These are phyloP conservation scores for Botrytis deweyae DNA, from an alignment of 2,329 filamentous ascomycete genomes.

Conservation along the genomic window DNA sequence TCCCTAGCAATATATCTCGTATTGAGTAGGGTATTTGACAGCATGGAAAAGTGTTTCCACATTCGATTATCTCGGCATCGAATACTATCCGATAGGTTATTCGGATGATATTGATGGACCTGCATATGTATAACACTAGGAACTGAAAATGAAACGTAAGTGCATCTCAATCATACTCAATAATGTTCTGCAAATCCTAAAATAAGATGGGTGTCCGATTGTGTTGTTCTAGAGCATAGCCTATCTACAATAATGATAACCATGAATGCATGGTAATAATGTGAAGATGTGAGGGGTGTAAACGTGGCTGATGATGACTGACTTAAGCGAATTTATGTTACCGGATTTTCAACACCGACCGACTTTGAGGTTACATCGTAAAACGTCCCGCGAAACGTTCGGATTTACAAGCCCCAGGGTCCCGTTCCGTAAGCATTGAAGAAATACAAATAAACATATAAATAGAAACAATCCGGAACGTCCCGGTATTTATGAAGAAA, in stretches of 20 bases:
- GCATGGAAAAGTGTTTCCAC: not conserved
- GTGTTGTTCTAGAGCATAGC: not conserved
- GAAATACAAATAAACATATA: not conserved
- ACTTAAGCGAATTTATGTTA: slow-evolving; percentile 14
- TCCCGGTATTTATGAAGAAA: not conserved
- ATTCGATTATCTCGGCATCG: not conserved
- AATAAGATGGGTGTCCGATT: not conserved
- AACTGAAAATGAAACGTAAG: slow-evolving; percentile 14
- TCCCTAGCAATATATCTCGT: slow-evolving; percentile 5
- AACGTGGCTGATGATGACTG: slow-evolving; percentile 2
- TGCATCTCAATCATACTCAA: slow-evolving; percentile 12
- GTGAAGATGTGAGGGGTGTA: not conserved
- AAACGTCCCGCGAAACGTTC: not conserved
- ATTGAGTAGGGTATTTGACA: not conserved
- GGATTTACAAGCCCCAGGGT: not conserved
- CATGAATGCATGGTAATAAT: not conserved
- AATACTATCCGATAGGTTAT: slow-evolving; percentile 4
- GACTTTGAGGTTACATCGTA: not conserved
- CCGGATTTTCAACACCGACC: slow-evolving; percentile 1
- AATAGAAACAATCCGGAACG: not conserved
- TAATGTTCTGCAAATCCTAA: not conserved
- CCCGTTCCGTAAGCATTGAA: slow-evolving; percentile 9
- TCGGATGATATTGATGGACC: slow-evolving; percentile 11
- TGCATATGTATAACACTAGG: slow-evolving; percentile 4
- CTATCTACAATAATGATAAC: not conserved